Conservation (phyloP, 441 rosid genomes). For the Biscutella laevigata region DNA sequence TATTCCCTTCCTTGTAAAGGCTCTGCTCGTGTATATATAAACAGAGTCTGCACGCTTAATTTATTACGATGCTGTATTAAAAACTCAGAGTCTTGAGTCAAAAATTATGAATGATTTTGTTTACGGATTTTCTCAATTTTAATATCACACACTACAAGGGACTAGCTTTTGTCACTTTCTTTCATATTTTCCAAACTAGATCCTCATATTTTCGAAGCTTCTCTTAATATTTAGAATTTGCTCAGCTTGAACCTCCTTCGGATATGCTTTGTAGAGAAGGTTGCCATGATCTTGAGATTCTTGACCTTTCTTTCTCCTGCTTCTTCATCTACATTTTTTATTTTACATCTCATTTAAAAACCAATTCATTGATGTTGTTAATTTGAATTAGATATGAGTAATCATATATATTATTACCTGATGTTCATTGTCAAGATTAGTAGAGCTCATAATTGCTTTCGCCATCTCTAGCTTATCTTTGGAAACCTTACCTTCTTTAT, state of each 20-base stretch:
- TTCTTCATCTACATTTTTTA: conserved; percentile 22
- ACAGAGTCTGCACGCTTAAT: no score
- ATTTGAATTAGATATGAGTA: no score
- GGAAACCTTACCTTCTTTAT: conserved; percentile 26
- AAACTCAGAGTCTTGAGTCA: conserved; percentile 5
- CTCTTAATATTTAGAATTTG: not conserved
- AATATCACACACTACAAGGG: conserved; percentile 7
- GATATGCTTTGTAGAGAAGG: conserved; percentile 84
- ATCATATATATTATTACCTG: conserved; percentile 30
- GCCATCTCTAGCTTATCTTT: conserved; percentile 19
- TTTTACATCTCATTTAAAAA: not conserved
- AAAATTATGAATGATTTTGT: not conserved
- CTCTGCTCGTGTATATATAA: no score
- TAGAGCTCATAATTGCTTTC: conserved; percentile 31
- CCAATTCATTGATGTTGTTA: no score
- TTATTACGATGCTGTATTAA: not conserved
- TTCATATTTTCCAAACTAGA: conserved; percentile 14
- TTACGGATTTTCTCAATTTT: not conserved
- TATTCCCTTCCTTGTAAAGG: no score
- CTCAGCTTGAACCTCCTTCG: conserved; percentile 31
- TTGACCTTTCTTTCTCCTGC: conserved; percentile 43
- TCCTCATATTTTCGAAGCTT: conserved; percentile 6
- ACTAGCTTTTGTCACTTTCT: conserved; percentile 9
- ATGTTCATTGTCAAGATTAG: conserved; percentile 31
- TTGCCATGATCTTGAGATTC: conserved; percentile 72